Evolutionary conservation across 2,329 filamentous ascomycete genomes (phyloP).

Genomic region (Botrytis fragariae): DNA sequence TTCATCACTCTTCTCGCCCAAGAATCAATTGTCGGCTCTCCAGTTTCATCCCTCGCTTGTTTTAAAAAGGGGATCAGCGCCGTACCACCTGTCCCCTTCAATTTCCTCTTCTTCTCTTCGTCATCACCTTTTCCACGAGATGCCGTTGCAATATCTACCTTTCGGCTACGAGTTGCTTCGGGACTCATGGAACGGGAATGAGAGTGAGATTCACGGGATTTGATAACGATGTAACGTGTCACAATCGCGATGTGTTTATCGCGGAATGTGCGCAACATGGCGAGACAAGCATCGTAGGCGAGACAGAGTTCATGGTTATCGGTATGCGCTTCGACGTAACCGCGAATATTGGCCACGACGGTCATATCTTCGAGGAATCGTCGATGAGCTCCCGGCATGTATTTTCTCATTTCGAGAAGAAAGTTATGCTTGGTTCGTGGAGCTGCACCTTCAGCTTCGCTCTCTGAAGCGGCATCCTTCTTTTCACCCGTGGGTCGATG

Average conservation of each 20-base stretch:
- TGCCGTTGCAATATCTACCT: constrained; percentile 62
- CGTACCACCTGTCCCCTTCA: constrained; percentile 90
- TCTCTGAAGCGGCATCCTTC: constrained; percentile 46
- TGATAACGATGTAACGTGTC: constrained; percentile 89
- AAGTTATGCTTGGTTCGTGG: constrained; percentile 73
- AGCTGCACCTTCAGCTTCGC: constrained; percentile 46
- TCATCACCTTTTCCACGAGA: constrained; percentile 46
- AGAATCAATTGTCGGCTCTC: constrained; percentile 76
- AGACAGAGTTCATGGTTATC: constrained; percentile 66
- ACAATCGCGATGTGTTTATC: constrained; percentile 98
- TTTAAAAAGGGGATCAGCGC: constrained; percentile 94
- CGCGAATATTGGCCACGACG: constrained; percentile 79
- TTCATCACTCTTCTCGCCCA: constrained; percentile 49
- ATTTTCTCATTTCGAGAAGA: constrained; percentile 92
- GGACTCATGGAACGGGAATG: constrained; percentile 53
- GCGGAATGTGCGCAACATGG: constrained; percentile 58
- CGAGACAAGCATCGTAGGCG: constrained; percentile 88
- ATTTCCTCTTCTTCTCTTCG: constrained; percentile 48
- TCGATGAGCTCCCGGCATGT: constrained; percentile 93
- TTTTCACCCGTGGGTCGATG: constrained; percentile 85
- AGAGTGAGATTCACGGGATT: constrained; percentile 71
- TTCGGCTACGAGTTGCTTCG: constrained; percentile 51
- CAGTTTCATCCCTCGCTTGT: constrained; percentile 93
- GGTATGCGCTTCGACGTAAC: constrained; percentile 67
- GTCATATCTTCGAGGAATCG: constrained; percentile 82